A percentile compares a stretch with the other conserved stretches of the same genome.
phyloP scores from a whole-genome alignment of 345 rosid genomes.

The Microthlaspi erraticum region DNA sequence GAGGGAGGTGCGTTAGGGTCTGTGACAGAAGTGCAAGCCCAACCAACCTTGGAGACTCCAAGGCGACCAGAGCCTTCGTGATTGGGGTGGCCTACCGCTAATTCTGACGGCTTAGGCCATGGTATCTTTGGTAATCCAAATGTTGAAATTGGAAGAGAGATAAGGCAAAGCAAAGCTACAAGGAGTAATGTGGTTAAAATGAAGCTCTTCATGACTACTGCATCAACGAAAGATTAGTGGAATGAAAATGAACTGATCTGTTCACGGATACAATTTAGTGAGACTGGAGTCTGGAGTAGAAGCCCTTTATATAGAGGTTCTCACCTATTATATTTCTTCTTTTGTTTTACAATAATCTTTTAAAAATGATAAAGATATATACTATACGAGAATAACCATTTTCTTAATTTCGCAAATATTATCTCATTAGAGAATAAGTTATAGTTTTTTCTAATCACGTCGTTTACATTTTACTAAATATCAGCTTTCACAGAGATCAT shows the following conservation, averaged over 20 bases:
- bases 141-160: neutral
- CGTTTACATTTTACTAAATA: slow-evolving; percentile 26
- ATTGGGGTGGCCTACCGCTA: neutral
- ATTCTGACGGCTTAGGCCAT: slow-evolving; percentile 22
- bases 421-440: neutral
- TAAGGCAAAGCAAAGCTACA: neutral
- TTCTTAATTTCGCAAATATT: no score
- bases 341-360: neutral
- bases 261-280: slow-evolving; percentile 8
- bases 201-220: slow-evolving; percentile 1
- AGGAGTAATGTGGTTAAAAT: slow-evolving; percentile 13
- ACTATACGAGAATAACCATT: neutral
- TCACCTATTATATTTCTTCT: neutral
- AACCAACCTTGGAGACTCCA: slow-evolving; percentile 9
- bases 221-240: neutral
- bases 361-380: neutral
- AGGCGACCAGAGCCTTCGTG: neutral
- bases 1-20: neutral
- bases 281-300: neutral
- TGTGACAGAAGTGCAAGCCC: slow-evolving; percentile 3
- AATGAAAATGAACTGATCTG: neutral
- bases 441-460: neutral
- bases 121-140: neutral
- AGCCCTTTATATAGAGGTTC: slow-evolving; percentile 21
- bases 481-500: slow-evolving; percentile 6